Base-by-base conservation (phyloP, 768 basidiomycete genomes). In the Leucocoprinus sp. region DNA sequence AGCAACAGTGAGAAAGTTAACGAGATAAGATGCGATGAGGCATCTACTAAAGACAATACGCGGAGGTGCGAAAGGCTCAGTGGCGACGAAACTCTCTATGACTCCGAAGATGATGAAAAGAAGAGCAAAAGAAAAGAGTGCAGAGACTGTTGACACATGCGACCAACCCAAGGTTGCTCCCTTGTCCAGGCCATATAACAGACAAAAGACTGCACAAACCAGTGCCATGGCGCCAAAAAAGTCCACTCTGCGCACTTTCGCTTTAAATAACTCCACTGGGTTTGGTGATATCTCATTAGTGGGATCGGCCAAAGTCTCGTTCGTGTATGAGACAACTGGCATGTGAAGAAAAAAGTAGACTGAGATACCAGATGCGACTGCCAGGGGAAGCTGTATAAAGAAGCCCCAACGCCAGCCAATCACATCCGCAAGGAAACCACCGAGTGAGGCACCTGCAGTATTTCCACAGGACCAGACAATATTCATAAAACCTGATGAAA, bases 371-470 rank as follows among this genome's bases (percentile, higher is more conserved):
- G 80, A 80, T 12, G 79, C 43, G 18, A 76, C 24, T 9, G 75
- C 69, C 28, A 78, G 52, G 0, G 82, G 82, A 0, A 79, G 72
- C 64, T 82, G 79, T 7, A 77, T 52, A 2, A 78, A 62, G 64
- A 82, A 83, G 0, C 74, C 76, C 78, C 81, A 82, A 55, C 80
- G 61, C 82, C 82, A 84, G 2, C 81, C 80, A 33, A 82, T 73
- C 6, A 62, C 73, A 52, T 84, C 82, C 0, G 76, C 69, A 2
- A 84, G 60, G 34, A 75, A 67, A 6, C 82, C 81, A 6, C 82
- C 81, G 0, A 82, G 58, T 2, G 81, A 80, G 2, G 80, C 80
- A 8, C 82, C 82, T 0, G 67, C 62, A 1, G 74, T 71, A 19
- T 74, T 74, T 6, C 82, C 82, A 8, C 65, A 59, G 0, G 80